Evolutionary conservation across 495 filamentous ascomycete genomes (phyloP).

Genomic region (Rhizodiscina lignyota): DNA sequence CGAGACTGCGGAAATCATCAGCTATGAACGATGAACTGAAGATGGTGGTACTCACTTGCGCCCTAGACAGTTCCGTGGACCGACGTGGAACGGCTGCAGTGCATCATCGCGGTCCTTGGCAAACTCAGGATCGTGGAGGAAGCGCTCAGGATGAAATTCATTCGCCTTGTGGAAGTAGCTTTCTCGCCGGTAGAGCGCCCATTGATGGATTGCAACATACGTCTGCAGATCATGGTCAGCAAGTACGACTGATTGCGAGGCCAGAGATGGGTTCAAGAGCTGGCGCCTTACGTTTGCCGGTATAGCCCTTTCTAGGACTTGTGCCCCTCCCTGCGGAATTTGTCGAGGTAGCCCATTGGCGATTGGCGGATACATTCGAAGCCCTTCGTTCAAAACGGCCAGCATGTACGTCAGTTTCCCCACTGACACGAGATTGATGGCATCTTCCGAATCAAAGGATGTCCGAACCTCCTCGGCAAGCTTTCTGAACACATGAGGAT

Average conservation of each 20-base stretch:
- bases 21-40: too few relatives aligned
- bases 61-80: background rate
- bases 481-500: conserved; percentile 7
- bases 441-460: conserved; percentile 6
- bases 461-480: conserved; percentile 9
- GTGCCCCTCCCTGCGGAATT: conserved; percentile 7
- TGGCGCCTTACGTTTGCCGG: too few relatives aligned
- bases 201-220: too few relatives aligned
- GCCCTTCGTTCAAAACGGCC: conserved; percentile 9
- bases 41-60: conserved; percentile 1
- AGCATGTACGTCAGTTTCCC: conserved; percentile 7
- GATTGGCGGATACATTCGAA: conserved; percentile 9
- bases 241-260: too few relatives aligned
- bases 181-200: background rate
- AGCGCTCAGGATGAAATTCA: conserved; percentile 1
- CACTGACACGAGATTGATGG: conserved; percentile 8
- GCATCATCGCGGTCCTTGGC: background rate
- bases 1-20: too few relatives aligned
- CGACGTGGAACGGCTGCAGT: conserved; percentile 1
- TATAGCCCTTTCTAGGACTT: too few relatives aligned
- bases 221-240: too few relatives aligned
- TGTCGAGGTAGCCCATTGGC: conserved; percentile 6
- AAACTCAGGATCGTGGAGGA: background rate
- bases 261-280: too few relatives aligned
- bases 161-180: background rate